Conservation (phyloP, 805 yeast genomes). For the Priceomyces haplophilus region DNA sequence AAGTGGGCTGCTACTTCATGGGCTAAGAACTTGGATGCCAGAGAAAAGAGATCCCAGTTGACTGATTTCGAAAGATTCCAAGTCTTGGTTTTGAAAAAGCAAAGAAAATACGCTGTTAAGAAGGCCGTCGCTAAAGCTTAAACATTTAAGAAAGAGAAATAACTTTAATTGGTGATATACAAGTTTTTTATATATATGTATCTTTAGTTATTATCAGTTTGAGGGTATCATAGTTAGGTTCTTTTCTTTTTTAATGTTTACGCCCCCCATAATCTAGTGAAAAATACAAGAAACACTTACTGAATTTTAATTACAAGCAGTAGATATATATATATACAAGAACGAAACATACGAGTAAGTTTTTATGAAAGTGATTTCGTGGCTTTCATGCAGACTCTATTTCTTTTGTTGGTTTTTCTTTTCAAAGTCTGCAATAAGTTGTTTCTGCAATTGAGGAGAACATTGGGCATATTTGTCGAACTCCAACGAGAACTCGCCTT, state of each 20-base stretch:
- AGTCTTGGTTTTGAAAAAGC: conserved; percentile 95
- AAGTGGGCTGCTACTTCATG: conserved; percentile 93
- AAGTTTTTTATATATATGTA: conserved; percentile 18
- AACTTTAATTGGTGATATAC: conserved; percentile 13
- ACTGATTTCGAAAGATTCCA: conserved; percentile 99
- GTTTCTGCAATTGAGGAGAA: conserved; percentile 83
- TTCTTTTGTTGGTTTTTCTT: conserved; percentile 19
- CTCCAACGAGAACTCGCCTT: conserved; percentile 95
- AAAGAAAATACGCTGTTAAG: conserved; percentile 91
- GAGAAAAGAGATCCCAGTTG: conserved; percentile 88
- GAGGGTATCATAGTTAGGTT: conserved; percentile 26
- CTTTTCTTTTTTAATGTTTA: conserved; percentile 23
- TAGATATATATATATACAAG: conserved; percentile 1
- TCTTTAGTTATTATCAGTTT: conserved; percentile 24
- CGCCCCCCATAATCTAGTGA: conserved; percentile 19
- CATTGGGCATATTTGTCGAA: conserved; percentile 91
- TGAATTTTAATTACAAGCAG: neutral
- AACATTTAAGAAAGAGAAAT: conserved; percentile 21
- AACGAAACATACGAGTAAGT: neutral
- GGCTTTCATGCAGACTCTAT: neutral
- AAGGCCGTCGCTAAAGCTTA: conserved; percentile 97
- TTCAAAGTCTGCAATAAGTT: conserved; percentile 78
- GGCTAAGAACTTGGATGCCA: conserved; percentile 98
- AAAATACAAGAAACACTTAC: conserved; percentile 9
- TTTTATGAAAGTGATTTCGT: neutral